These are phyloP conservation scores for Mariannaea elegans DNA, from an alignment of 2,329 filamentous ascomycete genomes.

Conservation along the genomic window DNA sequence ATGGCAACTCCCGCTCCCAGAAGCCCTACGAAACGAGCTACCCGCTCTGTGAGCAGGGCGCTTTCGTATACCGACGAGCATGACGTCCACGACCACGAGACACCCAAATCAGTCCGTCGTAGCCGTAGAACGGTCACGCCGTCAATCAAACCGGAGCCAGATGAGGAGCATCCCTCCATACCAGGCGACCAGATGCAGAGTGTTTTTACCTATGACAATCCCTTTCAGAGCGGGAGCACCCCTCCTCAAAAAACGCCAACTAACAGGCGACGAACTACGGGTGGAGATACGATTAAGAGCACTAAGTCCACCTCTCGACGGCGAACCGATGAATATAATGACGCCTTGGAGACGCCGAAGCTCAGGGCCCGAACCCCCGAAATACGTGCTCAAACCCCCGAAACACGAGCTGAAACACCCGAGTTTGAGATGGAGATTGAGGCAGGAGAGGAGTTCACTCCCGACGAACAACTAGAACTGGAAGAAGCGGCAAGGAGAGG, in stretches of 20 bases:
- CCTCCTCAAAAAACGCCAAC: conserved; percentile 62
- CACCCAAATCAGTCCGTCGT: conserved; percentile 56
- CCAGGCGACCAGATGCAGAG: conserved; percentile 59
- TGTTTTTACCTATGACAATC: conserved; percentile 89
- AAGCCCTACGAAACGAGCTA: conserved; percentile 64
- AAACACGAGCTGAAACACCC: conserved; percentile 43
- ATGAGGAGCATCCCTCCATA: conserved; percentile 40
- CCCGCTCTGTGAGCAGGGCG: conserved; percentile 64
- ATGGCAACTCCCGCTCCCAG: conserved; percentile 45
- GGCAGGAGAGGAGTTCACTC: conserved; percentile 90
- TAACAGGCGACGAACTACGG: conserved; percentile 60
- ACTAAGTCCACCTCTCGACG: conserved; percentile 54
- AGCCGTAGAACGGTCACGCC: conserved; percentile 62
- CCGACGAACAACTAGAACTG: conserved; percentile 85
- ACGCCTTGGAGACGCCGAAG: conserved; percentile 52
- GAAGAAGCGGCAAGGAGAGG: conserved; percentile 71
- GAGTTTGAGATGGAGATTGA: conserved; percentile 57
- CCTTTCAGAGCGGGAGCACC: conserved; percentile 86
- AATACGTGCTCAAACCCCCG: conserved; percentile 42
- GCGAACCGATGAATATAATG: conserved; percentile 49
- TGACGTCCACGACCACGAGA: conserved; percentile 49
- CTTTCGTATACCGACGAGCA: conserved; percentile 60
- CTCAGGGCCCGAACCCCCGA: conserved; percentile 45
- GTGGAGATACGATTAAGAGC: conserved; percentile 52
- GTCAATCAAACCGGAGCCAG: conserved; percentile 63